phyloP scores from a whole-genome alignment of 2,329 filamentous ascomycete species.

The Orbilia quercus region DNA sequence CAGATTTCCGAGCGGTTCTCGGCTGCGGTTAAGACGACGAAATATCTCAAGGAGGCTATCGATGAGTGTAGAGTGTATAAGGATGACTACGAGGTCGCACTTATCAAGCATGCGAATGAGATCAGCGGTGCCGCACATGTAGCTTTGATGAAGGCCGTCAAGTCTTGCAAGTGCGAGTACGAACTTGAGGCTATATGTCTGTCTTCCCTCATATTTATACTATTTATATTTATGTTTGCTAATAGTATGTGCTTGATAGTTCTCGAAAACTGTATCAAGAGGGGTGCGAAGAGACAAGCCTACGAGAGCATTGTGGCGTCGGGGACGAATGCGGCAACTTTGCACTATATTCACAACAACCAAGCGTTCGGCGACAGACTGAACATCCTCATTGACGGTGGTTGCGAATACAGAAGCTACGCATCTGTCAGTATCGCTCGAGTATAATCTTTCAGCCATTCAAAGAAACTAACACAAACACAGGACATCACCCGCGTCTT shows the following conservation, averaged over 20 bases:
- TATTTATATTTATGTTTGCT: not conserved
- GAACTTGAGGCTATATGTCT: conserved; percentile 79
- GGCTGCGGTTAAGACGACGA: conserved; percentile 57
- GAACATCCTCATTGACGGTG: conserved; percentile 85
- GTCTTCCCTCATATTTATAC: not conserved
- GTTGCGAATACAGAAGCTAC: conserved; percentile 79
- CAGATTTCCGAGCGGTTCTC: conserved; percentile 78
- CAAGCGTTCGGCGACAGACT: conserved; percentile 72
- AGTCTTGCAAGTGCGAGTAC: conserved; percentile 70
- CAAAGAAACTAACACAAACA: too few relatives aligned
- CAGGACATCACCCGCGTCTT: conserved; percentile 83
- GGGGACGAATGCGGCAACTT: conserved; percentile 81
- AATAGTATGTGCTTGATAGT: conserved; percentile 62
- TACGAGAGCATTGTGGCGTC: conserved; percentile 88
- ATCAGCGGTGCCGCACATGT: conserved; percentile 73
- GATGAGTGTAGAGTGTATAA: conserved; percentile 77
- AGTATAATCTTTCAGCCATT: too few relatives aligned
- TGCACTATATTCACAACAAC: conserved; percentile 88
- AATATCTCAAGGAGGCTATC: conserved; percentile 71
- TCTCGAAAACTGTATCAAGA: conserved; percentile 77
- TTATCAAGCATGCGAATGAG: conserved; percentile 77
- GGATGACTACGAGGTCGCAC: conserved; percentile 77
- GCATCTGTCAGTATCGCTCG: conserved; percentile 69
- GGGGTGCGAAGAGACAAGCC: conserved; percentile 82
- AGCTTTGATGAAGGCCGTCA: conserved; percentile 48